Percentiles rank a stretch among this genome's conserved stretches.
Conservation (phyloP, 805 yeast genomes). For the Cyberlindnera galapagoensis region DNA sequence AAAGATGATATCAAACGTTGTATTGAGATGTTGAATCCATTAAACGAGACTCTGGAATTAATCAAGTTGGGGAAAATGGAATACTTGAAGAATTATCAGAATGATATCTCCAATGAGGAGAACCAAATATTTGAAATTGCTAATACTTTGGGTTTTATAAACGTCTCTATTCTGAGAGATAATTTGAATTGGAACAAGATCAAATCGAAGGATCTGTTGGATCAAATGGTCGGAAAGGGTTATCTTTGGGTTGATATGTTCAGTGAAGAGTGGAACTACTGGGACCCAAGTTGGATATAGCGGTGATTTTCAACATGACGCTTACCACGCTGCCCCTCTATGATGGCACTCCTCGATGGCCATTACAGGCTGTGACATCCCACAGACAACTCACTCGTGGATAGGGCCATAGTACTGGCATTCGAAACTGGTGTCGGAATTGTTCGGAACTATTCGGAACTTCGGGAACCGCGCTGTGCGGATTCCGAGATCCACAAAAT, state of each 20-base stretch:
- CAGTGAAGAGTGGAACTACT: constrained; percentile 41
- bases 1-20: constrained; percentile 53
- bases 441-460: too few relatives aligned
- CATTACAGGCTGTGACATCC: too few relatives aligned
- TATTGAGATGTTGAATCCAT: constrained; percentile 40
- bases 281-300: constrained; percentile 72
- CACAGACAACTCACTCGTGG: too few relatives aligned
- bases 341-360: too few relatives aligned
- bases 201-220: constrained; percentile 56
- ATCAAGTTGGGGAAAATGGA: constrained; percentile 47
- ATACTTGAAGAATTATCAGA: constrained; percentile 51
- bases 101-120: constrained; percentile 63
- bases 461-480: too few relatives aligned
- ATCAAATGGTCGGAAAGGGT: constrained; percentile 78
- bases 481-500: too few relatives aligned
- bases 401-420: too few relatives aligned
- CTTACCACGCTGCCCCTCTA: too few relatives aligned
- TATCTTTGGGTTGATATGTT: constrained; percentile 75
- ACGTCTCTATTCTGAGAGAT: constrained; percentile 55
- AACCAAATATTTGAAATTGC: constrained; percentile 67
- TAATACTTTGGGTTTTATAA: constrained; percentile 69
- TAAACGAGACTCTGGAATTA: constrained; percentile 71
- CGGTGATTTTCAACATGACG: too few relatives aligned
- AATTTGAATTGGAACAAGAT: constrained; percentile 70
- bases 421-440: too few relatives aligned